Evolutionary conservation across 2,329 filamentous ascomycete genomes (phyloP).

Genomic region (Clonostachys byssicola): DNA sequence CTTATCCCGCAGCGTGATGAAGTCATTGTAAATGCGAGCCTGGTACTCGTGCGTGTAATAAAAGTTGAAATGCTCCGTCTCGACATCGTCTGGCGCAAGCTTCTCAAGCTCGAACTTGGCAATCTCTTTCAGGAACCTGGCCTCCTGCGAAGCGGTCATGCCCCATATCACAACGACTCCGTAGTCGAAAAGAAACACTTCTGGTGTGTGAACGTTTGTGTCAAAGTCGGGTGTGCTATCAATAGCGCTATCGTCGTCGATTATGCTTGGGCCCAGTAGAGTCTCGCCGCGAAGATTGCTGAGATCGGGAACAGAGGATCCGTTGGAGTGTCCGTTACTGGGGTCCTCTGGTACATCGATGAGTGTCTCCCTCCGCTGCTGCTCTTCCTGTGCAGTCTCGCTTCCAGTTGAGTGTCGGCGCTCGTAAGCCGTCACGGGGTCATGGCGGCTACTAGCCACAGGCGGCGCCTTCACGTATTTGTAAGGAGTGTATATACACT

Average conservation of each 20-base stretch:
- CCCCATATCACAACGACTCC: constrained; percentile 98
- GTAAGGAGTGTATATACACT: constrained; percentile 96
- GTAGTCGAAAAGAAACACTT: constrained; percentile 95
- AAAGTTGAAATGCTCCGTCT: constrained; percentile 98
- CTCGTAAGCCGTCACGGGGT: constrained; percentile 47
- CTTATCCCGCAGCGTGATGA: constrained; percentile 91
- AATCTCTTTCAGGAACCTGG: constrained; percentile 87
- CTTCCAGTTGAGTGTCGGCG: constrained; percentile 75
- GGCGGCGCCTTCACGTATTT: constrained; percentile 56
- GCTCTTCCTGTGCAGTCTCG: constrained; percentile 38
- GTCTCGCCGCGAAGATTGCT: constrained; percentile 20
- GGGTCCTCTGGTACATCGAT: not conserved
- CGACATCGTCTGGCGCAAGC: constrained; percentile 80
- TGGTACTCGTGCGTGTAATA: constrained; percentile 99
- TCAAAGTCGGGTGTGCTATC: constrained; percentile 69
- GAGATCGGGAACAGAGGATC: constrained; percentile 5
- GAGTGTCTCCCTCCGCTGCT: constrained; percentile 26
- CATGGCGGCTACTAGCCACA: constrained; percentile 6
- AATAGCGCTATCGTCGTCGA: constrained; percentile 29
- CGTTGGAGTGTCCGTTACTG: constrained; percentile 4
- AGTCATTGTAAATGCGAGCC: constrained; percentile 98
- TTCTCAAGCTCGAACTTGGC: constrained; percentile 93
- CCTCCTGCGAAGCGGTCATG: constrained; percentile 87
- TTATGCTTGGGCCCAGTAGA: constrained; percentile 23
- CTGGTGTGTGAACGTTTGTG: constrained; percentile 83